Evolutionary conservation across 1,284 basidiomycete species (phyloP).

Genomic region (Sphaerobolus stellatus): DNA sequence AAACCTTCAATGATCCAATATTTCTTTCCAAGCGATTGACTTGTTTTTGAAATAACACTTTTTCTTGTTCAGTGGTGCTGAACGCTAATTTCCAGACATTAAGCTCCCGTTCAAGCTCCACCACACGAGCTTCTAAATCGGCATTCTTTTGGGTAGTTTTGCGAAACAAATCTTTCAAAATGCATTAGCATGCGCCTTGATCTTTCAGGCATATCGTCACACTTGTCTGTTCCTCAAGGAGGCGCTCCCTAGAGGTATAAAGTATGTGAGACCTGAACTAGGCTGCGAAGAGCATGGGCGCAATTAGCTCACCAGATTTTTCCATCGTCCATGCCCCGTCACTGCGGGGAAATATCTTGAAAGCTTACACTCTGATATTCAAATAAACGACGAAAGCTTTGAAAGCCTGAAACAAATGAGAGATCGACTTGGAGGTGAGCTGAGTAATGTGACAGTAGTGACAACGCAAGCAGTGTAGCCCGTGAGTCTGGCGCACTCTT

Average conservation of each 20-base stretch:
- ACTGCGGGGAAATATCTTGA: slow-evolving; percentile 2
- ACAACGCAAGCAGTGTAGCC: too few species aligned
- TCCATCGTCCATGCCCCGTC: slow-evolving; percentile 7
- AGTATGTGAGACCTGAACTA: neutral
- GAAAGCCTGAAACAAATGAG: too few species aligned
- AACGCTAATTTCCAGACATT: slow-evolving; percentile 40
- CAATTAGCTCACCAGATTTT: neutral
- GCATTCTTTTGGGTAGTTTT: slow-evolving; percentile 31
- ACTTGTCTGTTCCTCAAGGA: slow-evolving; percentile 9
- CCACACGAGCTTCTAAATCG: slow-evolving; percentile 30
- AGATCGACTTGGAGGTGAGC: too few species aligned
- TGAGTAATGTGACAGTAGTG: too few species aligned
- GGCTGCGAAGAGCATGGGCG: neutral
- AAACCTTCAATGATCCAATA: slow-evolving; percentile 27
- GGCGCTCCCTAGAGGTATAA: neutral
- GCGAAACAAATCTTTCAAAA: slow-evolving; percentile 29
- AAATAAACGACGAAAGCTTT: too few species aligned
- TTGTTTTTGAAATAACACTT: slow-evolving; percentile 26
- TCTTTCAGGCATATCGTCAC: neutral
- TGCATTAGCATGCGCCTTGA: neutral
- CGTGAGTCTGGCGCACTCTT: too few species aligned
- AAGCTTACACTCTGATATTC: too few species aligned
- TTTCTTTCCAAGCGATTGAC: slow-evolving; percentile 33
- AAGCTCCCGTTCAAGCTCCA: slow-evolving; percentile 39
- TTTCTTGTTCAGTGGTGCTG: slow-evolving; percentile 35